Base-by-base conservation (phyloP, 371 early-diverging fungal genomes). In the Mucor piriformis region DNA sequence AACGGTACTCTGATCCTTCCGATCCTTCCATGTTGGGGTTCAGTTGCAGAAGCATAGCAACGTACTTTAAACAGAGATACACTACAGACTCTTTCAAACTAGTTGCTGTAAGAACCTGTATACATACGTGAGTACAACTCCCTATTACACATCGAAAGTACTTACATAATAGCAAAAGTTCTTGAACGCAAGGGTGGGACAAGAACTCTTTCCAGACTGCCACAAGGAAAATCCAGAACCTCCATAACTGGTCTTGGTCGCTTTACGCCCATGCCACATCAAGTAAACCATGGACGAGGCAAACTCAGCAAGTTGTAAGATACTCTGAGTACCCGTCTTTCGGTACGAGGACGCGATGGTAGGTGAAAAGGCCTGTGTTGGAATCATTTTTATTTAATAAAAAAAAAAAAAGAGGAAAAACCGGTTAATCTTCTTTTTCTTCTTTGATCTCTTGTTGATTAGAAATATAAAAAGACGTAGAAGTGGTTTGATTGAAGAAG, bases 1-100 rank as follows among this genome's bases (percentile, higher is more conserved):
- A 64, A 13, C 89, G 82, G 64, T 87, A 92, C 67, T 92, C 92
- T 16, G 89, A 88, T 7, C 91, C 92, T 43, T 74, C 84, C 5
- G 79, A 84, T 47, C 86, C 86, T 72, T 84, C 81, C 49, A 84
- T 83, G 0, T 70, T 63, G 0, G 86, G 86, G 54, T 83, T 83
- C 34, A 81, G 74, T 57, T 81, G 79, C 34, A 84, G 57, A 23
- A 87, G 72, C 56, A 77, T 78, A 51, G 83, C 78, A 54, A 85
- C 83, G 52, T 85, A 87, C 55, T 83, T 78, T 47, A 87, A 44
- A 1, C 85, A 79, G 15, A 87, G 69, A 18, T 79, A 72, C 8
- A 87, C 82, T 2, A 79, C 84, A 0, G 83, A 81, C 13, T 82
- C 79, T 0, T 84, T 75, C 4, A 87, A 64, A 51, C 83, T 83